Evolutionary conservation across 2,329 filamentous ascomycete genomes (phyloP), one percentile per base, ranked within the genome.

Genomic region (Metarhizium brunneum): DNA sequence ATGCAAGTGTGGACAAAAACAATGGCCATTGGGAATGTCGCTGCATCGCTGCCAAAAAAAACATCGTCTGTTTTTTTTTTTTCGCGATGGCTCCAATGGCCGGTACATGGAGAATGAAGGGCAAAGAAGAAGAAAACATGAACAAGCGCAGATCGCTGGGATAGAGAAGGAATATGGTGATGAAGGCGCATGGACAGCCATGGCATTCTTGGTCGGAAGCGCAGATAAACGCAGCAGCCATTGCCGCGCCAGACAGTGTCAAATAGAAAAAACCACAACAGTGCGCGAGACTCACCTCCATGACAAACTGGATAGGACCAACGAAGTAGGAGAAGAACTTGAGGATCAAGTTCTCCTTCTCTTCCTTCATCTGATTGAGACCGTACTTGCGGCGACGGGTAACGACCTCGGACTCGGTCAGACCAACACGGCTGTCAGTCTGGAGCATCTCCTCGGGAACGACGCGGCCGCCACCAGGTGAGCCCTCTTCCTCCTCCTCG

Each of bases 291-390:
- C 82, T 68, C 71, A 86, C 87, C 84, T 92, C 88, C 90, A 95
- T 95, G 69, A 95, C 90, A 73, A 92, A 92, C 71, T 95, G 90
- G 62, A 95, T 92, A 29, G 91, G 91, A 62, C 91, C 91, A 55
- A 94, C 77, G 71, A 95, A 95, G 76, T 88, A 94, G 64, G 81
- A 79, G 66, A 84, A 72, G 73, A 95, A 95, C 78, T 95, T 94
- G 66, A 94, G 79, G 58, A 92, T 73, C 57, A 91, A 66, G 67
- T 92, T 95, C 73, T 91, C 87, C 75, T 90, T 91, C 76, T 92
- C 88, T 74, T 95, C 89, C 74, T 88, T 91, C 88, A 95, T 90
- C 71, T 90, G 85, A 71, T 96, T 95, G 68, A 88, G 78, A 70
- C 90, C 90, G 69, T 85, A 88, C 71, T 88, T 89, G 75, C 82